Evolutionary conservation across 2,329 filamentous ascomycete species (phyloP).

Genomic region (Didymella sp.): DNA sequence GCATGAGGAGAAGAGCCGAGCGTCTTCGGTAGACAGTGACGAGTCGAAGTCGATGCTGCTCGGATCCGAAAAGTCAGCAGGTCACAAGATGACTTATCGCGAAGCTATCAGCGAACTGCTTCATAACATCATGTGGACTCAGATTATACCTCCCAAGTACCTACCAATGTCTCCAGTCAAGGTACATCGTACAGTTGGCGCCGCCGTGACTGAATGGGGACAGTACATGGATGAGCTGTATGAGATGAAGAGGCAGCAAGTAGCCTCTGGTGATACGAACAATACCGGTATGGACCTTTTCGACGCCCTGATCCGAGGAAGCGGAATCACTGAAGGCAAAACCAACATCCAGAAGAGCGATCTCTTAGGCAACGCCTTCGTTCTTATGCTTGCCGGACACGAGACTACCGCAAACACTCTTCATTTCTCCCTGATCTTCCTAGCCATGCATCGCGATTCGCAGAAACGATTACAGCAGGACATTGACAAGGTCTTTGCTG

Average conservation of each 20-base stretch:
- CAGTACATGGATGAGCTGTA: slow-evolving; percentile 75
- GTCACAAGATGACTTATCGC: slow-evolving; percentile 67
- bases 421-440: slow-evolving; percentile 72
- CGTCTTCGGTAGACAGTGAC: slow-evolving; percentile 30
- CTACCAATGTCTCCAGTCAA: slow-evolving; percentile 58
- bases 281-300: slow-evolving; percentile 63
- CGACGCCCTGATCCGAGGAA: slow-evolving; percentile 49
- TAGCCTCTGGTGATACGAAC: slow-evolving; percentile 39
- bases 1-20: slow-evolving; percentile 60
- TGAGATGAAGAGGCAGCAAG: slow-evolving; percentile 63
- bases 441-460: slow-evolving; percentile 69
- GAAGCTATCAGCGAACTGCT: slow-evolving; percentile 67
- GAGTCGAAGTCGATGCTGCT: slow-evolving; percentile 42
- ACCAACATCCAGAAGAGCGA: slow-evolving; percentile 56
- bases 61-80: slow-evolving; percentile 40
- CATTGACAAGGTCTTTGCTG: slow-evolving; percentile 69
- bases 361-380: slow-evolving; percentile 73
- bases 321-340: slow-evolving; percentile 44
- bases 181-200: slow-evolving; percentile 59
- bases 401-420: slow-evolving; percentile 80
- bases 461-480: slow-evolving; percentile 74
- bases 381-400: slow-evolving; percentile 73
- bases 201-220: slow-evolving; percentile 68
- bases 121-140: slow-evolving; percentile 67
- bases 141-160: slow-evolving; percentile 66